Base-by-base conservation (phyloP, 352 stramenopile genomes). In the Pelagophyceae sp. region DNA sequence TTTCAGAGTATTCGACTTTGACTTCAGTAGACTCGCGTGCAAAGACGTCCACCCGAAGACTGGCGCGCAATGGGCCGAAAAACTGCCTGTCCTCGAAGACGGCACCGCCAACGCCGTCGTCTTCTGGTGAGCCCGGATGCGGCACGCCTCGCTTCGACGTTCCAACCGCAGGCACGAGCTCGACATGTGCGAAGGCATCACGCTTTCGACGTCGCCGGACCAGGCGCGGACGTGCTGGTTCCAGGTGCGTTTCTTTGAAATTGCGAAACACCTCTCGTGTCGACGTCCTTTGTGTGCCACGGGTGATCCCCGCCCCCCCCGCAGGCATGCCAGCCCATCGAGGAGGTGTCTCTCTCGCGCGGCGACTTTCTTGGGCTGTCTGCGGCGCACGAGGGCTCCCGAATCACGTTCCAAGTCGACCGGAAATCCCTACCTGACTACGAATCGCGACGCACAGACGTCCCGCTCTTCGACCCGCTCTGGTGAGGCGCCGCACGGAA, bases 1-100 rank as follows among this genome's bases (percentile, higher is more conserved):
- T 15, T 74, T 74, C 67, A 37, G 29, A 23, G 67, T 74, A 33
- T 74, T 74, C 38, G 67, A 51, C 35, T 74, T 74, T 37, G 67
- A 74, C 67, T 74, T 74, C 37, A 31, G 11, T 2, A 11, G 38
- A 11, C 1, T 31, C 35, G 35, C 1, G 35, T 32, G 27, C 5
- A 23, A 29, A 33, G n/a, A 71, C 31, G 6, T 38, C 11, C 29
- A 6, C 6, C 61, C 61, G 29, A 19, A 31, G 2, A 37, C 2
- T 2, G 67, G 67, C 17, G 67, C 23, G 35, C 5, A 27, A 23
- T 58, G 67, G 35, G 17, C 2, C n/a, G 23, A 37, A 0, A 20
- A 51, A 20, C 35, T 58, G 15, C 6, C 15, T 2, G 33, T 74
- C 38, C 5, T 31, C 11, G 67, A 31, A 2, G 15, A 5, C 20